A percentile compares a stretch with the other conserved stretches of the same genome.
Conservation (phyloP, 306 rosid genomes). For the Hippophae rhamnoides region DNA sequence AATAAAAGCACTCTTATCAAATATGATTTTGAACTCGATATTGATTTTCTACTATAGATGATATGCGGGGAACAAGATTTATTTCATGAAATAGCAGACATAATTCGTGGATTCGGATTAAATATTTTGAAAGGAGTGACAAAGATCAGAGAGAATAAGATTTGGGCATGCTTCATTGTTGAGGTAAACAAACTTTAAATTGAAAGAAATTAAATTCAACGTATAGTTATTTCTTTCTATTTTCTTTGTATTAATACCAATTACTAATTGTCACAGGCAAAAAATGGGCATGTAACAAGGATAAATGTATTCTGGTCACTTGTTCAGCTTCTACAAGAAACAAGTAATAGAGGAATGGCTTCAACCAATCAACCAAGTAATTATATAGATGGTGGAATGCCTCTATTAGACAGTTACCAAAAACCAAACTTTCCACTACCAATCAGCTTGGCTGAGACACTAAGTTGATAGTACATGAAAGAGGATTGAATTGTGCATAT, state of each 20-base stretch:
- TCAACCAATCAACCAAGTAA: constrained; percentile 24
- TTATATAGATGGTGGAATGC: constrained; percentile 21
- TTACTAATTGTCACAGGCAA: constrained; percentile 34
- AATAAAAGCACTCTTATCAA: no score
- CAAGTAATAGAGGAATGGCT: constrained; percentile 26
- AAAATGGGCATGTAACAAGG: constrained; percentile 45
- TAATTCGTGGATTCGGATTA: constrained; percentile 49
- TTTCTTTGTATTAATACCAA: background rate
- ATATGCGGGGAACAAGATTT: constrained; percentile 66
- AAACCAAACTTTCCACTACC: constrained; percentile 28
- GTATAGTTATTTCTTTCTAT: background rate
- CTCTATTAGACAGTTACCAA: constrained; percentile 23
- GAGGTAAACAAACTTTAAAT: constrained; percentile 41
- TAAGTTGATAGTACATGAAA: background rate
- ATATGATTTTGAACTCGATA: background rate
- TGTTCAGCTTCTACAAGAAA: constrained; percentile 50
- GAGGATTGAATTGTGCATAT: background rate
- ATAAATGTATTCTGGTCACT: constrained; percentile 66
- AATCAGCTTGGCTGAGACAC: constrained; percentile 28
- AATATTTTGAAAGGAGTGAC: constrained; percentile 69
- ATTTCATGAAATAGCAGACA: constrained; percentile 72
- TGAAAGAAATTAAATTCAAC: no score
- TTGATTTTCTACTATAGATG: constrained; percentile 40
- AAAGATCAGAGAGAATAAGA: constrained; percentile 51
- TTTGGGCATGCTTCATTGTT: constrained; percentile 69